A percentile compares a stretch with the other conserved stretches of the same genome.
Evolutionary conservation across 2,329 filamentous ascomycete genomes (phyloP).

Genomic region (Trichoderma cornu-damae): DNA sequence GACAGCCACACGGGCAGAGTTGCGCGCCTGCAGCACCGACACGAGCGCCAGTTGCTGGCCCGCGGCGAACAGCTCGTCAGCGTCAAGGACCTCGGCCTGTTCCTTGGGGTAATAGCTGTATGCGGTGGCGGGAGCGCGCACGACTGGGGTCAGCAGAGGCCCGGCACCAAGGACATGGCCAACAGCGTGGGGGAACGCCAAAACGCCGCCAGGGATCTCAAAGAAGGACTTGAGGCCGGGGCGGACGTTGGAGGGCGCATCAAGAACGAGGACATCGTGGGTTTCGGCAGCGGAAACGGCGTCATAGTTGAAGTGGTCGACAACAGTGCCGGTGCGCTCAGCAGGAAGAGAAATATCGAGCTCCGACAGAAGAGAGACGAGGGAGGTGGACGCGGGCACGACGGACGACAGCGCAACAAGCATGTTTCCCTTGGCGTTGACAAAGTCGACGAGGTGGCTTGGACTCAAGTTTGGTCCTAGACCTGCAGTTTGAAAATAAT

Average conservation of each 20-base stretch:
- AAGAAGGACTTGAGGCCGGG: conserved; percentile 75
- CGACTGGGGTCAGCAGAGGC: conserved; percentile 71
- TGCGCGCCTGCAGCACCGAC: conserved; percentile 84
- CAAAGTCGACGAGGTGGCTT: conserved; percentile 79
- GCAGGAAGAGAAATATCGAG: conserved; percentile 82
- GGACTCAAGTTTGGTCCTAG: conserved; percentile 86
- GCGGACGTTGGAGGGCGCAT: conserved; percentile 60
- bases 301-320: conserved; percentile 97
- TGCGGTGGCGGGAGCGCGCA: conserved; percentile 76
- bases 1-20: conserved; percentile 83
- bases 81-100: conserved; percentile 56
- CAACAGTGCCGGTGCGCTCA: conserved; percentile 77
- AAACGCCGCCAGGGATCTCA: conserved; percentile 45
- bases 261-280: conserved; percentile 82
- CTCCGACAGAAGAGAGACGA: conserved; percentile 77
- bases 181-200: conserved; percentile 77
- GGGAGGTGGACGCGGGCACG: conserved; percentile 61
- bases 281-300: conserved; percentile 66
- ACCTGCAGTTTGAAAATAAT: conserved; percentile 43
- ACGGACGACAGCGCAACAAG: conserved; percentile 76
- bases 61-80: conserved; percentile 77
- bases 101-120: conserved; percentile 96
- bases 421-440: conserved; percentile 88
- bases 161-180: conserved; percentile 77
- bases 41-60: conserved; percentile 79